Evolutionary conservation across 768 basidiomycete species (phyloP).

Genomic region (Trichaptum fuscoviolaceum): DNA sequence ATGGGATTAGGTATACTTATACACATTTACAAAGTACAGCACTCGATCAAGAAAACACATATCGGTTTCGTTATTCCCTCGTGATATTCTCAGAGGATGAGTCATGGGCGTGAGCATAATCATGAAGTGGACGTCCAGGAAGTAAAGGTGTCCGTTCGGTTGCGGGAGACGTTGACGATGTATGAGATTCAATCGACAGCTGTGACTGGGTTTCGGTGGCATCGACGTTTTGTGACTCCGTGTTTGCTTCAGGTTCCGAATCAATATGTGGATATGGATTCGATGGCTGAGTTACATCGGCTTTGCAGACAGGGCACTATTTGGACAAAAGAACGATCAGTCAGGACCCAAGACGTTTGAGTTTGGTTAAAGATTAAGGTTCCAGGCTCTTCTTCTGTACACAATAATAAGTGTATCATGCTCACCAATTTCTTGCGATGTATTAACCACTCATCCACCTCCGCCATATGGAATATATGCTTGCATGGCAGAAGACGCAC

Average conservation of each 20-base stretch:
- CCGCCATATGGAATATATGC: slow-evolving; percentile 90
- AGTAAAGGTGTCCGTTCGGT: slow-evolving; percentile 32
- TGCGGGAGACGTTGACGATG: slow-evolving; percentile 15
- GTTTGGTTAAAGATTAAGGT: slow-evolving; percentile 6
- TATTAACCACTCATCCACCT: slow-evolving; percentile 90
- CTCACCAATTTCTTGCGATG: slow-evolving; percentile 88
- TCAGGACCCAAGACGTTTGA: slow-evolving; percentile 9
- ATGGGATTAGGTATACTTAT: not conserved
- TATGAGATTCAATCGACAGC: not conserved
- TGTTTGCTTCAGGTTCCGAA: slow-evolving; percentile 9
- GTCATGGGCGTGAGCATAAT: slow-evolving; percentile 1
- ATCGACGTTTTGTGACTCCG: not conserved
- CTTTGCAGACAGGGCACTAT: slow-evolving; percentile 90
- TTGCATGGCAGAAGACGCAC: slow-evolving; percentile 91
- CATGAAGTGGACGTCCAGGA: slow-evolving; percentile 12
- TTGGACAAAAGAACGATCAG: not conserved
- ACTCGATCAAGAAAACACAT: not conserved
- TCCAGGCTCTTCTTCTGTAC: not conserved
- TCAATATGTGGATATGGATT: slow-evolving; percentile 27
- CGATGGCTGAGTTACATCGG: slow-evolving; percentile 73
- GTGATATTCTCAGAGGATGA: not conserved
- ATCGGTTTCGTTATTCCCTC: not conserved
- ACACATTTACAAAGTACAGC: not conserved
- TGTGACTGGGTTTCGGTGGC: slow-evolving; percentile 9
- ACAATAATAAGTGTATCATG: slow-evolving; percentile 13